Base-by-base conservation (phyloP, 176 grass and related monocot genomes). In the Eleusine coracana region DNA sequence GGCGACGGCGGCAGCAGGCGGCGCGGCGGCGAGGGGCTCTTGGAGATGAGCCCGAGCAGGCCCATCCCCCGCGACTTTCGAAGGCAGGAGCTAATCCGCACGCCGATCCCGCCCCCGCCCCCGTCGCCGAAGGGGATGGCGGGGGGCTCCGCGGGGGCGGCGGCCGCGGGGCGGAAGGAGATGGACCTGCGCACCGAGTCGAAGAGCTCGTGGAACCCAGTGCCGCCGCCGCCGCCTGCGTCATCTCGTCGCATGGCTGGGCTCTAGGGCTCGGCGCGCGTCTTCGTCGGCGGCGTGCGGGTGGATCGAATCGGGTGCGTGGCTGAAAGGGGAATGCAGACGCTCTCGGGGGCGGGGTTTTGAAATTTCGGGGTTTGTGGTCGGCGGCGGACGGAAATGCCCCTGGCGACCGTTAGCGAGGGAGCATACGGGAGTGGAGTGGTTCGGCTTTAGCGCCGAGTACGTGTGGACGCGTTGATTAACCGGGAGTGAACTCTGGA, bases 111-210 rank as follows among this genome's bases (percentile, higher is more conserved):
- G 38, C 66, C 16, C 81, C 69, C 3, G 69, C 66, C 10, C 77
- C 86, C 39, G 45, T 70, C 78, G 3, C 76, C 85, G 73, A 75
- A 76, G 10, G 86, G 59, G 12, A 66, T 81, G 2, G 86, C 81
- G 10, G 83, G 78, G 70, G 63, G 66, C 61, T 83, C 84, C 21
- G 82, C 28, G 55, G 58, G 52, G 14, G 77, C 68, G 6, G 66
- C 77, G 52, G 85, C 77, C 34, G 62, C 88, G 65, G 93, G 59
- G 45, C 87, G 89, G 71, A 93, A 95, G 74, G 74, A 82, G 40
- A 99, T 81, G 69, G 96, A 99, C 50, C 91, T 81, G 70, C 96
- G 86, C 63, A 99, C 96, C 52, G 93, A 99, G 85, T 94, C 89
- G 74, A 99, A 99, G 31, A 99, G 78, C 5, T 93, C 96, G 77